Percentiles rank a stretch among this genome's conserved stretches.
These are phyloP conservation scores for Synura sp. DNA, from an alignment of 352 stramenopile genomes.

Conservation along the genomic window DNA sequence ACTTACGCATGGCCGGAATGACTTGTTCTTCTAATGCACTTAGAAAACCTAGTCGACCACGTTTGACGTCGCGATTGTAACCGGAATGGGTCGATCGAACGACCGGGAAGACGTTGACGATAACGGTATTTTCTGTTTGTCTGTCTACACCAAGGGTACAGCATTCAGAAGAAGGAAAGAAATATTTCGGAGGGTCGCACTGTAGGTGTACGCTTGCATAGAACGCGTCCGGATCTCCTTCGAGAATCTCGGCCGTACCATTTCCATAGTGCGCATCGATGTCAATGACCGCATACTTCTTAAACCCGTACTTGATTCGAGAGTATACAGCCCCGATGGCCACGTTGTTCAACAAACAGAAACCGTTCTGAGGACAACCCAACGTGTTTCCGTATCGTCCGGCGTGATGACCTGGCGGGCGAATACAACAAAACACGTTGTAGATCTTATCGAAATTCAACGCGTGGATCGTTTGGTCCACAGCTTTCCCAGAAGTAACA, in stretches of 20 bases:
- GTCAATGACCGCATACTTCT: not conserved
- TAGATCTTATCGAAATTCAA: no score
- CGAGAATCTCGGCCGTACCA: slow-evolving; percentile 8
- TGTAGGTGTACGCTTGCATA: slow-evolving; percentile 3
- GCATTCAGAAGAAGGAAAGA: no score
- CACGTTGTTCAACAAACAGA: slow-evolving; percentile 97
- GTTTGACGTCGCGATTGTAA: no score
- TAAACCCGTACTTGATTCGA: slow-evolving; percentile 60
- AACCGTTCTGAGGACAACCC: slow-evolving; percentile 61
- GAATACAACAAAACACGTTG: slow-evolving; percentile 82
- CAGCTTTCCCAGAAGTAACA: no score
- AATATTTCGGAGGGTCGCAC: no score
- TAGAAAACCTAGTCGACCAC: no score
- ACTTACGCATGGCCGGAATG: not conserved
- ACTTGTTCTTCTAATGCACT: not conserved
- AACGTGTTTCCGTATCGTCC: slow-evolving; percentile 51
- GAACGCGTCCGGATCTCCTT: not conserved
- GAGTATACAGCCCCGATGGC: slow-evolving; percentile 87
- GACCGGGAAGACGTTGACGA: no score
- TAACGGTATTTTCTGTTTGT: no score
- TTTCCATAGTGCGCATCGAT: slow-evolving; percentile 32
- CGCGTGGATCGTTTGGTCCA: no score
- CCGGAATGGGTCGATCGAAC: no score
- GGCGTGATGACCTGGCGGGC: slow-evolving; percentile 64
- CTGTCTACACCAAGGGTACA: no score